A percentile compares a stretch with the other conserved stretches of the same genome.
phyloP scores from a whole-genome alignment of 2,329 filamentous ascomycete genomes.

The Colletotrichum lini region DNA sequence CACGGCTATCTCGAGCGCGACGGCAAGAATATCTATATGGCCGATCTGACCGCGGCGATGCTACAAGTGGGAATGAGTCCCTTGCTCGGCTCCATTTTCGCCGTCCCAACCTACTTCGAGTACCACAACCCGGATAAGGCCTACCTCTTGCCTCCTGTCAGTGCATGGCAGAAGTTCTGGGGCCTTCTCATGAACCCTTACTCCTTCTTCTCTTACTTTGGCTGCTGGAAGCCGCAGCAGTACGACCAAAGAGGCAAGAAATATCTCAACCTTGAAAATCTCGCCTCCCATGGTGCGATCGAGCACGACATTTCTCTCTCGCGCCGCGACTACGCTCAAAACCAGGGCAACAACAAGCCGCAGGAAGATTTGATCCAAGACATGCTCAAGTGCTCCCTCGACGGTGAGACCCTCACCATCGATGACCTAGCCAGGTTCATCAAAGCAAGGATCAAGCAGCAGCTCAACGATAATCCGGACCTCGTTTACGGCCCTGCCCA shows the following conservation, averaged over 20 bases:
- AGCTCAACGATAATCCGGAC: not conserved
- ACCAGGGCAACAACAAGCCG: not conserved
- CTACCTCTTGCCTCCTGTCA: not conserved
- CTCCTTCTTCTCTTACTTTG: constrained; percentile 1
- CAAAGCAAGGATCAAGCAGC: not conserved
- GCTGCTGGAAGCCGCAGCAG: not conserved
- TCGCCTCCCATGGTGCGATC: constrained; percentile 43
- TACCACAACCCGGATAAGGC: not conserved
- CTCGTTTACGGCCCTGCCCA: not conserved
- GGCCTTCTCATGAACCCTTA: not conserved
- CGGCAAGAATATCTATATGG: constrained; percentile 53
- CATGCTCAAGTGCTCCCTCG: not conserved
- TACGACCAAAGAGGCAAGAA: constrained; percentile 5
- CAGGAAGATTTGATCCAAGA: not conserved
- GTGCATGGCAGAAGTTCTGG: not conserved
- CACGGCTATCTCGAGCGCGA: constrained; percentile 59
- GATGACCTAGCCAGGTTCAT: not conserved
- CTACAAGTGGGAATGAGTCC: constrained; percentile 4
- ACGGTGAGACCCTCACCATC: not conserved
- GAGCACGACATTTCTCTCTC: constrained; percentile 51
- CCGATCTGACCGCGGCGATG: not conserved
- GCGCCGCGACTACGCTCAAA: constrained; percentile 44
- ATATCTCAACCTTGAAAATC: constrained; percentile 35
- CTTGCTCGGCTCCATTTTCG: not conserved
- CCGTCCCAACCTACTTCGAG: constrained; percentile 2